phyloP scores from a whole-genome alignment of 306 rosid genomes.

The Ziziphus jujuba region DNA sequence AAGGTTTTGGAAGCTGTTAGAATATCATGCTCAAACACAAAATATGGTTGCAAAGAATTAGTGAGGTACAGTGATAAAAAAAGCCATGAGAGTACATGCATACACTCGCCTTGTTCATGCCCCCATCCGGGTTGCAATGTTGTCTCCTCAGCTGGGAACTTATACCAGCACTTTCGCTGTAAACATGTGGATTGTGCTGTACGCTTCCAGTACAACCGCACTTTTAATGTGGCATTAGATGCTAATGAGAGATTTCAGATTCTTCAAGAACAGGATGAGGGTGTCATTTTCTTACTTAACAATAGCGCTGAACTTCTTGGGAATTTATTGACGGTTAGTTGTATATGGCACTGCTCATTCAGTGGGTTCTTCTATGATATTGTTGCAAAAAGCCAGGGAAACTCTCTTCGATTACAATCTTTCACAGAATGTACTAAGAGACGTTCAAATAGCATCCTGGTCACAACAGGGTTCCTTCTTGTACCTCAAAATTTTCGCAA shows the following conservation, averaged over 20 bases:
- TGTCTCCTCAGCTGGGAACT: constrained; percentile 47
- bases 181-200: constrained; percentile 39
- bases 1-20: constrained; percentile 64
- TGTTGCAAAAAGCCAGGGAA: constrained; percentile 34
- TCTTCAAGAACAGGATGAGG: constrained; percentile 53
- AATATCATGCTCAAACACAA: constrained; percentile 49
- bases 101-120: constrained; percentile 56
- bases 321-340: constrained; percentile 38
- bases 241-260: constrained; percentile 26
- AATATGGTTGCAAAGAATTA: constrained; percentile 54
- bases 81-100: constrained; percentile 62
- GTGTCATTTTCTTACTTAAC: constrained; percentile 46
- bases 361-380: constrained; percentile 47
- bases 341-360: constrained; percentile 48
- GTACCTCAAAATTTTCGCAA: constrained; percentile 42
- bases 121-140: constrained; percentile 46
- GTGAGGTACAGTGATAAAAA: constrained; percentile 35
- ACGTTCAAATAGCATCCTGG: constrained; percentile 17
- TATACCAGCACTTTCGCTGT: constrained; percentile 46
- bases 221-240: constrained; percentile 28
- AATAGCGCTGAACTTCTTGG: constrained; percentile 36
- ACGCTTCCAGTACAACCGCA: constrained; percentile 37
- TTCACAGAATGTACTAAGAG: constrained; percentile 35
- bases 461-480: constrained; percentile 38
- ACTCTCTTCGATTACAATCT: constrained; percentile 42